Evolutionary conservation across 73 alveolate genomes (phyloP).

Genomic region (Paramecium octaurelia): DNA sequence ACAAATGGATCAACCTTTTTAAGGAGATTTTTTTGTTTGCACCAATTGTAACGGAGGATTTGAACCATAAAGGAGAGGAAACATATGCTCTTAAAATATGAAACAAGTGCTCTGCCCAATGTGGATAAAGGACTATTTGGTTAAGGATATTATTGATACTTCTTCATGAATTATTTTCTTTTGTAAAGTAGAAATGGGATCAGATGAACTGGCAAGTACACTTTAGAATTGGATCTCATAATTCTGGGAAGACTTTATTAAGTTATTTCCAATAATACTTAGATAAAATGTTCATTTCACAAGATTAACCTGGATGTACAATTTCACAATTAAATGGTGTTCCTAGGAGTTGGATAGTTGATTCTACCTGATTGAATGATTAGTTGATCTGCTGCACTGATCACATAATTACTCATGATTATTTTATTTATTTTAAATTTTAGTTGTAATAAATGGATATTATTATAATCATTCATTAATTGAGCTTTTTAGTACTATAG

Average conservation of each 20-base stretch:
- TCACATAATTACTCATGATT: not conserved
- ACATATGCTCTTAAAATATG: not conserved
- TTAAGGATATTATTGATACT: not conserved
- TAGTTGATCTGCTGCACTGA: not conserved
- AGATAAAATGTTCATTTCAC: conserved; percentile 24
- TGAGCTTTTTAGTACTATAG: not conserved
- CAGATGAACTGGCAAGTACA: conserved; percentile 30
- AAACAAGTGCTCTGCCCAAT: not conserved
- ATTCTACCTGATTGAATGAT: not conserved
- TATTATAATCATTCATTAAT: not conserved
- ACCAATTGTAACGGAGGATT: not conserved
- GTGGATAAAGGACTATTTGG: not conserved
- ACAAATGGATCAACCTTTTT: not conserved
- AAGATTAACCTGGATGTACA: conserved; percentile 3
- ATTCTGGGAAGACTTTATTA: not conserved
- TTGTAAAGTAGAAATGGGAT: conserved; percentile 25
- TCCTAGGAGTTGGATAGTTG: not conserved
- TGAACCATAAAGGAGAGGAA: conserved; percentile 21
- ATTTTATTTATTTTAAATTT: not conserved
- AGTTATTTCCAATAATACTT: not conserved
- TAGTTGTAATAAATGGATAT: not conserved
- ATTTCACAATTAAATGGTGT: not conserved
- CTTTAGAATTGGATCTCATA: not conserved
- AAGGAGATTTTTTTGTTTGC: conserved; percentile 12
- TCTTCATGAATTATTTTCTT: not conserved